These are phyloP conservation scores for Leptographium radiaticola DNA, from an alignment of 2,329 filamentous ascomycete genomes.

Conservation along the genomic window DNA sequence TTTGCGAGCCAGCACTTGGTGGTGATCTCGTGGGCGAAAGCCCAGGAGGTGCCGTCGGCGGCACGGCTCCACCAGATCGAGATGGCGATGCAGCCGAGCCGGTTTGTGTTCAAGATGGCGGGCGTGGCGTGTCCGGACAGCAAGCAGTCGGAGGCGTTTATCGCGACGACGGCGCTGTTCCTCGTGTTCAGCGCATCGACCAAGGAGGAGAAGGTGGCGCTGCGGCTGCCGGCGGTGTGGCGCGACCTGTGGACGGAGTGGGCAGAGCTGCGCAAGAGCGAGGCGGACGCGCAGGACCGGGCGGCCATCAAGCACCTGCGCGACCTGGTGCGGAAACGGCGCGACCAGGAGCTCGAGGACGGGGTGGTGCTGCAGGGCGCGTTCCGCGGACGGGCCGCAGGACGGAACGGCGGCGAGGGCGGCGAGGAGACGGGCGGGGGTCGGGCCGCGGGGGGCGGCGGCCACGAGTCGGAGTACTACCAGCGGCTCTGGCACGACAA, in stretches of 20 bases:
- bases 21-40: constrained; percentile 66
- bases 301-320: constrained; percentile 54
- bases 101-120: constrained; percentile 60
- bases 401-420: constrained; percentile 32
- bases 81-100: constrained; percentile 30
- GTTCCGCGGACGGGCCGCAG: constrained; percentile 49
- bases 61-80: constrained; percentile 31
- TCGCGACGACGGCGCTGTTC: constrained; percentile 73
- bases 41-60: constrained; percentile 36
- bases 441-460: constrained; percentile 26
- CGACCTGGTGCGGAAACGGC: constrained; percentile 52
- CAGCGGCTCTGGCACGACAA: constrained; percentile 49
- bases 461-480: constrained; percentile 30
- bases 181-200: constrained; percentile 62
- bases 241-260: constrained; percentile 79
- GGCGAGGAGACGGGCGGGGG: constrained; percentile 27
- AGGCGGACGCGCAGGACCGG: constrained; percentile 59
- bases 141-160: constrained; percentile 76
- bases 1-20: constrained; percentile 68
- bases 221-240: constrained; percentile 69
- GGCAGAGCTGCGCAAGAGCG: constrained; percentile 53
- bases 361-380: constrained; percentile 66
- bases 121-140: constrained; percentile 59
- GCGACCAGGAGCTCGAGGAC: constrained; percentile 57
- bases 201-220: constrained; percentile 75